Percentiles rank a stretch among this genome's conserved stretches.
phyloP scores from a whole-genome alignment of 345 rosid genomes.

The Boechera divaricarpa region DNA sequence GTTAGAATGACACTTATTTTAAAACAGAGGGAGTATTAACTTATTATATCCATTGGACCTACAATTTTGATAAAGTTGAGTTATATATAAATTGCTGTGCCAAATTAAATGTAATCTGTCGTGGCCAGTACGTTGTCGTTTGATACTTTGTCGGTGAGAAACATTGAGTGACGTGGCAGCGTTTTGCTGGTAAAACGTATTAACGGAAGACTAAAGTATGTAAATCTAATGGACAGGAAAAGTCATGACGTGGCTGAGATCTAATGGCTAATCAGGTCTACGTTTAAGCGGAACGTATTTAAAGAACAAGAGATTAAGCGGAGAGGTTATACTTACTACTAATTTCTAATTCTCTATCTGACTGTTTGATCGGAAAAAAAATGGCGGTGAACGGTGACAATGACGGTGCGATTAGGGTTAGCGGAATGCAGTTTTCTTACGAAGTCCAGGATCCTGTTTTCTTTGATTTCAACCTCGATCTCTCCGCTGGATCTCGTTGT shows the following conservation, averaged over 20 bases:
- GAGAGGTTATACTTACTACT: background rate
- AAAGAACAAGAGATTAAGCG: slow-evolving; percentile 4
- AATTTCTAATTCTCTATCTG: background rate
- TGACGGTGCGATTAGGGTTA: slow-evolving; percentile 58
- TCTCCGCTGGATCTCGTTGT: slow-evolving; percentile 86
- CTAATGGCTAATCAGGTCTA: slow-evolving; percentile 23
- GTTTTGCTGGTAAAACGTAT: slow-evolving; percentile 38
- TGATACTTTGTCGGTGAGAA: background rate
- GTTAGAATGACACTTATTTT: too few species aligned
- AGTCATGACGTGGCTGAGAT: slow-evolving; percentile 33
- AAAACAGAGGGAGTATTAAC: too few species aligned
- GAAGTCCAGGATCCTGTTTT: slow-evolving; percentile 65
- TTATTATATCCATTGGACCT: too few species aligned
- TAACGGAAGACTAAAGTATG: slow-evolving; percentile 6
- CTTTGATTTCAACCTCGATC: slow-evolving; percentile 70
- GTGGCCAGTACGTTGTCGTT: background rate
- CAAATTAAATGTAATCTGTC: background rate
- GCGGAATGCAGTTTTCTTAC: slow-evolving; percentile 90
- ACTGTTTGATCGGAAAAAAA: slow-evolving; percentile 16
- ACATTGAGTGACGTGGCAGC: slow-evolving; percentile 30
- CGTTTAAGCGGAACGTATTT: slow-evolving; percentile 30
- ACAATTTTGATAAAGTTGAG: too few species aligned
- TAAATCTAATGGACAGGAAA: slow-evolving; percentile 40
- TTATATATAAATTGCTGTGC: too few species aligned
- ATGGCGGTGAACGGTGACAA: slow-evolving; percentile 50